These are phyloP conservation scores for Dittrichia graveolens DNA, from an alignment of 129 eudicot species.

Conservation along the genomic window DNA sequence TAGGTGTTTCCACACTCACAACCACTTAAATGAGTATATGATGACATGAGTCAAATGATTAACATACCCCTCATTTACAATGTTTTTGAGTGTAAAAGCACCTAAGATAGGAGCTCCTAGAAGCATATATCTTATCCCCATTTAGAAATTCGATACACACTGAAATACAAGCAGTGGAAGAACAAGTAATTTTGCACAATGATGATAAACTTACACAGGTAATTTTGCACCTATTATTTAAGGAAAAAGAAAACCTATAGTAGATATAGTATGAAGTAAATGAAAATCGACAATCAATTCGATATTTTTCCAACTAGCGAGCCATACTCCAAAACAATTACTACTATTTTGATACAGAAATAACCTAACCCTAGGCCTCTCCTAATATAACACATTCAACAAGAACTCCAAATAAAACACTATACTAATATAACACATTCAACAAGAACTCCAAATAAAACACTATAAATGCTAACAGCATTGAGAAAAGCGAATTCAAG, in stretches of 20 bases:
- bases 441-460: not conserved
- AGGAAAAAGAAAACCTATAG: not conserved
- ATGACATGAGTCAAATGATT: no score
- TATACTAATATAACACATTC: not conserved
- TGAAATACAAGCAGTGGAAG: not conserved
- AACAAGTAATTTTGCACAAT: not conserved
- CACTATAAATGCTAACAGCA: slow-evolving; percentile 2
- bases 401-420: not conserved
- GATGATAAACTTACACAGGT: slow-evolving; percentile 9
- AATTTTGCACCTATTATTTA: not conserved
- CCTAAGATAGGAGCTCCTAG: no score
- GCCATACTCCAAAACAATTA: not conserved
- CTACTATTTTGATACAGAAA: not conserved
- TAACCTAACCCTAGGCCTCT: slow-evolving; percentile 13
- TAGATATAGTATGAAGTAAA: not conserved
- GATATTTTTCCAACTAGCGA: not conserved
- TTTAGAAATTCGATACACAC: not conserved
- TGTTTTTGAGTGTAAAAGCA: no score
- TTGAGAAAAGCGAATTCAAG: slow-evolving; percentile 16
- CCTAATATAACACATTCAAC: not conserved
- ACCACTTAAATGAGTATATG: no score
- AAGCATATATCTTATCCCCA: no score
- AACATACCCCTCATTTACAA: no score
- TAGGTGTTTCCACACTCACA: no score
- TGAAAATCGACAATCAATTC: not conserved